Evolutionary conservation across 495 filamentous ascomycete species (phyloP).

Genomic region (Xylaria bambusicola): DNA sequence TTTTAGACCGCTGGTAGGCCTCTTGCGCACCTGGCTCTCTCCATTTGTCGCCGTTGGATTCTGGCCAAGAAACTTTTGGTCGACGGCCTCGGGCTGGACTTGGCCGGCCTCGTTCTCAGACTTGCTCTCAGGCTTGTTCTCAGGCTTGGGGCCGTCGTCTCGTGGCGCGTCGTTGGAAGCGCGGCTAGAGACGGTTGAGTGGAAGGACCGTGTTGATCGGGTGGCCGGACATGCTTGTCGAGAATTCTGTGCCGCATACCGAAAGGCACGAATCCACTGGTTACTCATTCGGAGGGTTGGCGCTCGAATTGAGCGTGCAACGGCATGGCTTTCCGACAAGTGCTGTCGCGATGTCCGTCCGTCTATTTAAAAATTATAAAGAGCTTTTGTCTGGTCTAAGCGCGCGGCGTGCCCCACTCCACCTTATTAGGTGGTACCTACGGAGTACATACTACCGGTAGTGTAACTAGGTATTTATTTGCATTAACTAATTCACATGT

Average conservation of each 20-base stretch:
- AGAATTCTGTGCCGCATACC: slow-evolving; percentile 35
- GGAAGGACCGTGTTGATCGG: slow-evolving; percentile 35
- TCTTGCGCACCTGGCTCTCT: slow-evolving; percentile 24
- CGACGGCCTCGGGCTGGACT: neutral
- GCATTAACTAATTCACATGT: too few species aligned
- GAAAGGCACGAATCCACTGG: slow-evolving; percentile 35
- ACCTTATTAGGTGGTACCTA: too few species aligned
- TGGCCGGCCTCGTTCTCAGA: neutral
- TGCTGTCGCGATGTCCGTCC: too few species aligned
- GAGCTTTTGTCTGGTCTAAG: too few species aligned
- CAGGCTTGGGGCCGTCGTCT: slow-evolving; percentile 29
- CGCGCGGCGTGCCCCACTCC: too few species aligned
- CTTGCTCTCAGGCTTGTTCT: slow-evolving; percentile 7
- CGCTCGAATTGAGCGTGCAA: slow-evolving; percentile 37
- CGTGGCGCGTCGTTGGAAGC: slow-evolving; percentile 30
- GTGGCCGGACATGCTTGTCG: slow-evolving; percentile 28
- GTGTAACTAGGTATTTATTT: too few species aligned
- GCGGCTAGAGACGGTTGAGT: slow-evolving; percentile 30
- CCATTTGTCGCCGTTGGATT: slow-evolving; percentile 16
- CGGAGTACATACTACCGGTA: too few species aligned
- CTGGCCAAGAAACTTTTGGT: slow-evolving; percentile 26
- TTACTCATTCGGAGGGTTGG: slow-evolving; percentile 46
- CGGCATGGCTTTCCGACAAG: slow-evolving; percentile 27
- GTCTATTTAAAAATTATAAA: too few species aligned
- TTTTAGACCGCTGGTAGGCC: slow-evolving; percentile 30